Base-by-base conservation (phyloP, 2,329 filamentous ascomycete species). In the Pleurostoma richardsiae region DNA sequence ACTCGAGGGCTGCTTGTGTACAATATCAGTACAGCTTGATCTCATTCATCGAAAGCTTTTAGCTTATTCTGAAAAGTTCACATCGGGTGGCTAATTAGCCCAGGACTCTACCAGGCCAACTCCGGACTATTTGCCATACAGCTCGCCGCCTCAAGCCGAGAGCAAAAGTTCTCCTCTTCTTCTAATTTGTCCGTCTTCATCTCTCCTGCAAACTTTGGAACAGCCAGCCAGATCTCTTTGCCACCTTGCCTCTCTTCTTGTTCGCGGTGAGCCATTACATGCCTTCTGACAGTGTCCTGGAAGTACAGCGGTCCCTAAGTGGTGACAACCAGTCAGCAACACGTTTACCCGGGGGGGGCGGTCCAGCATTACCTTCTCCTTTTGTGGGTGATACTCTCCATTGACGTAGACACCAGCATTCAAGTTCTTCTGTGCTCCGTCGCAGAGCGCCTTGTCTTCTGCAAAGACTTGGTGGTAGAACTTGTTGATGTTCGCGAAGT, bases 391-490 rank as follows among this genome's bases (percentile, higher is more conserved):
- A 47, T 77, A 59, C 53, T 76, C 70, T 46, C 76, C 75, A 51
- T 72, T 76, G 56, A 76, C 58, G 49, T 74, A 78, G 27, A 77
- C 66, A 2, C 74, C 74, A 1, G 68, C 63, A 48, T 74, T 71
- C 49, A 79, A 62, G 58, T 79, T 79, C 49, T 65, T 61, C 52
- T 78, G 74, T 1, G 74, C 69, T 1, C 61, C 64, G 43, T 73
- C 64, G 57, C 74, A 77, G 1, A 79, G 66, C 0, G 67, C 62
- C 52, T 77, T 77, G 60, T 79, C 75, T 50, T 79, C 75, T 10
- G 59, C 58, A 60, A 77, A 70, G 47, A 79, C 68, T 44, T 72
- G 72, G 52, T 74, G 72, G 63, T 76, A 79, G 45, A 77, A 72
- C 4, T 67, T 59, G 57, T 67, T 68, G 48, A 77, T 69, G 3